Percentiles rank a stretch among this genome's conserved stretches.
phyloP scores from a whole-genome alignment of 257 asterid genomes.

The Solanum paucissectum region DNA sequence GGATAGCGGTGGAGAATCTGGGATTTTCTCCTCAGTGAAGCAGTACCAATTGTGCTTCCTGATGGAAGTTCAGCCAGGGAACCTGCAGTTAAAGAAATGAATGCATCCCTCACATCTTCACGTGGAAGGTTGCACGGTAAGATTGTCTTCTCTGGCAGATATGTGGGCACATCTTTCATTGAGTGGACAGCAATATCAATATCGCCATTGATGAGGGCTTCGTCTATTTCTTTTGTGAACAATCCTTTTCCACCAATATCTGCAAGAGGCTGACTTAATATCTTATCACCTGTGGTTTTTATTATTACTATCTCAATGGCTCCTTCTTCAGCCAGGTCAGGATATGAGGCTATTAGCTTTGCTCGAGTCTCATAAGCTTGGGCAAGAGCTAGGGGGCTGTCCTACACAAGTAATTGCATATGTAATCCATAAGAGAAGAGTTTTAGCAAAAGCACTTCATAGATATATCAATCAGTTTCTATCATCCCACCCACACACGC shows the following conservation, averaged over 20 bases:
- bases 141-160: conserved; percentile 72
- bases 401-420: conserved; percentile 27
- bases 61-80: conserved; percentile 83
- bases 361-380: conserved; percentile 92
- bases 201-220: conserved; percentile 78
- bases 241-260: conserved; percentile 98
- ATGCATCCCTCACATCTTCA: conserved; percentile 95
- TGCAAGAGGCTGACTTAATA: conserved; percentile 85
- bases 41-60: conserved; percentile 81
- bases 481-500: neutral
- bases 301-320: conserved; percentile 76
- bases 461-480: neutral
- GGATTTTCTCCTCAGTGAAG: conserved; percentile 91
- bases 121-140: conserved; percentile 94
- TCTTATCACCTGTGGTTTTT: conserved; percentile 92
- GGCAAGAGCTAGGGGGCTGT: conserved; percentile 97
- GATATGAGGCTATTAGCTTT: conserved; percentile 58
- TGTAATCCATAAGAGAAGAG: conserved; percentile 3
- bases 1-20: conserved; percentile 88
- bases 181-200: conserved; percentile 98
- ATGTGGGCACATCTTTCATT: conserved; percentile 96
- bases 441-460: neutral
- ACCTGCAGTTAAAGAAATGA: conserved; percentile 64
- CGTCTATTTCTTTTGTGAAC: conserved; percentile 93
- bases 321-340: conserved; percentile 87